phyloP scores from a whole-genome alignment of 805 yeast genomes.

The Cephaloascus fragrans region DNA sequence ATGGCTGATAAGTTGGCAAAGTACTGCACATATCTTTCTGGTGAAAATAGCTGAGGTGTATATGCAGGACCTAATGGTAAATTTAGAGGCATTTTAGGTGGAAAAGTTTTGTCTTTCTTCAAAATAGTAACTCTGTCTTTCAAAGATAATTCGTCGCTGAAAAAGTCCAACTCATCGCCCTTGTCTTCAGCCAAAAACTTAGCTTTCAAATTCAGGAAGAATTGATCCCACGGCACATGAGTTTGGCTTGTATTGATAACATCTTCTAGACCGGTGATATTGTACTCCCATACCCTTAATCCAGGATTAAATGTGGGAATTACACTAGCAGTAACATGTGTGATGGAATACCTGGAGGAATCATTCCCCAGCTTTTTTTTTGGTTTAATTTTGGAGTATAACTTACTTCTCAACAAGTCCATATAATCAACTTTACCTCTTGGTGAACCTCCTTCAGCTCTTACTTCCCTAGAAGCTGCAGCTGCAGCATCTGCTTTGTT shows the following conservation, averaged over 20 bases:
- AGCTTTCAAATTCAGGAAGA: slow-evolving; percentile 39
- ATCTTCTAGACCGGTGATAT: slow-evolving; percentile 44
- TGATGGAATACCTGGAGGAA: slow-evolving; percentile 57
- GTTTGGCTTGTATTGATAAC: slow-evolving; percentile 19
- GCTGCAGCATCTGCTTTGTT: slow-evolving; percentile 9
- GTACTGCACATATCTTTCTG: slow-evolving; percentile 64
- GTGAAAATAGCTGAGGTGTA: slow-evolving; percentile 60
- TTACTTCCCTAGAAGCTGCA: slow-evolving; percentile 21
- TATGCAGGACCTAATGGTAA: slow-evolving; percentile 69
- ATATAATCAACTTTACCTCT: slow-evolving; percentile 56
- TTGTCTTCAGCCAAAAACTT: slow-evolving; percentile 20
- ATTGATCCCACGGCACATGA: slow-evolving; percentile 56
- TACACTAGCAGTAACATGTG: slow-evolving; percentile 63
- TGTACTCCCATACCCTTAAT: slow-evolving; percentile 79
- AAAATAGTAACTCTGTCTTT: slow-evolving; percentile 1
- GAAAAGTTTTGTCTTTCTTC: slow-evolving; percentile 52
- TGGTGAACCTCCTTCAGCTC: slow-evolving; percentile 56
- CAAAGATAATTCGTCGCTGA: too few relatives aligned
- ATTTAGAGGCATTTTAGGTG: slow-evolving; percentile 43
- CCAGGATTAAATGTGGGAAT: slow-evolving; percentile 85
- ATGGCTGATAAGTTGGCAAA: slow-evolving; percentile 51
- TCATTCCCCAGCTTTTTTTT: slow-evolving; percentile 30
- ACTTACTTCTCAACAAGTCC: slow-evolving; percentile 40
- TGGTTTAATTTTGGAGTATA: slow-evolving; percentile 41
- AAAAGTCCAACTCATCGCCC: slow-evolving; percentile 7